Conservation (phyloP, 176 grass and related monocot genomes). For the Ampelocalamus luodianensis region DNA sequence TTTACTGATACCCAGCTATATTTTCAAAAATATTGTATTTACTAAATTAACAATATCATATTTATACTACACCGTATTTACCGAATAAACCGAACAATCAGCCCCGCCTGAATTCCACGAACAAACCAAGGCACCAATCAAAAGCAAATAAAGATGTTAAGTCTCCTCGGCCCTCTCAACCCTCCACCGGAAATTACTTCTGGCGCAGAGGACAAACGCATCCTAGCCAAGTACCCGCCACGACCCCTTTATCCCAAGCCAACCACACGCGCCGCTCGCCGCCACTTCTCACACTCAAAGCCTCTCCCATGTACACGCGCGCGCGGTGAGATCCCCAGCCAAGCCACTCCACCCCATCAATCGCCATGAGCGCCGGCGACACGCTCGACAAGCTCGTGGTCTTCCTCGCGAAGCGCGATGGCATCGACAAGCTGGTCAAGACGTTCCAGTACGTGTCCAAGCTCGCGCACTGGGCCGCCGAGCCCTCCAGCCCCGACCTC, state of each 20-base stretch:
- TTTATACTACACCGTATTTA: too few relatives aligned
- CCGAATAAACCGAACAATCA: too few relatives aligned
- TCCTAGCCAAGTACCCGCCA: conserved; percentile 41
- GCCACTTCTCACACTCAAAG: conserved; percentile 1
- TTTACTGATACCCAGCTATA: too few relatives aligned
- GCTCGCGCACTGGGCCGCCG: conserved; percentile 75
- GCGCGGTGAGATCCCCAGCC: background rate
- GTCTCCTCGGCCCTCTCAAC: conserved; percentile 17
- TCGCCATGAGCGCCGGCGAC: conserved; percentile 69
- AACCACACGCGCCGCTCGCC: conserved; percentile 21
- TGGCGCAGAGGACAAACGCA: conserved; percentile 42
- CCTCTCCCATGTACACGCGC: background rate
- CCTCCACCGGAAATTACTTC: conserved; percentile 27
- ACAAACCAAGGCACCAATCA: conserved; percentile 1
- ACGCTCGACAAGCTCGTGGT: conserved; percentile 94
- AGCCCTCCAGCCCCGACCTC: conserved; percentile 51
- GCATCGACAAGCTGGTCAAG: conserved; percentile 99
- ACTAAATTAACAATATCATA: too few relatives aligned
- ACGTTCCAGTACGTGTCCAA: conserved; percentile 99
- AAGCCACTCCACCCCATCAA: background rate
- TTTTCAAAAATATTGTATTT: too few relatives aligned
- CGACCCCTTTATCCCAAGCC: conserved; percentile 41
- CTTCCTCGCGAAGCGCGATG: conserved; percentile 97
- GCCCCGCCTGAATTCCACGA: too few relatives aligned
- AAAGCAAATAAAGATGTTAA: conserved; percentile 9